A percentile compares a stretch with the other conserved stretches of the same genome.
Conservation (phyloP, 257 asterid species). For the Handroanthus guayacan region DNA sequence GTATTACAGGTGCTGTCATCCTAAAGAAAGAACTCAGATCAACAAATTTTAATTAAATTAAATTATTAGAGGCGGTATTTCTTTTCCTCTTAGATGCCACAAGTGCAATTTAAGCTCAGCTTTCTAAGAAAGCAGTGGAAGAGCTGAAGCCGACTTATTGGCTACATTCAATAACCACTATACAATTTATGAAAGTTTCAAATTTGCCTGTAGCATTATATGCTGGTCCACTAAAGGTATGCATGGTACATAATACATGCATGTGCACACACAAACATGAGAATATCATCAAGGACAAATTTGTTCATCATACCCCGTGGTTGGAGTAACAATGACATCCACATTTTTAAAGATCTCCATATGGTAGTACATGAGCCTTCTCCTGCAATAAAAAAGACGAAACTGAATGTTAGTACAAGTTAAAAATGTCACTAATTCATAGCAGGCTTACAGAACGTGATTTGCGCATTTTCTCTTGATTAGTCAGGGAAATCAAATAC, state of each 20-base stretch:
- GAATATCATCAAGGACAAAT: constrained; percentile 22
- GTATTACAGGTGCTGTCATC: constrained; percentile 97
- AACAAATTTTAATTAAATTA: constrained; percentile 22
- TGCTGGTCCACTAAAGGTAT: constrained; percentile 8
- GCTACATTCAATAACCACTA: constrained; percentile 11
- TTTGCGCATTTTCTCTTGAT: constrained; percentile 11
- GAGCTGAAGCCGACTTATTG: background rate
- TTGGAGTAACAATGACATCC: constrained; percentile 94
- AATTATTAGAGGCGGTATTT: background rate
- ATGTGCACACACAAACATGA: background rate
- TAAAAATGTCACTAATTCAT: background rate
- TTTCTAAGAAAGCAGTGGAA: constrained; percentile 20
- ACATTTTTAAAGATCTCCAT: constrained; percentile 79
- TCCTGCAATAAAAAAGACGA: constrained; percentile 56
- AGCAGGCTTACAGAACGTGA: constrained; percentile 16
- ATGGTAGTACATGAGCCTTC: constrained; percentile 88
- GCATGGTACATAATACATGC: constrained; percentile 1
- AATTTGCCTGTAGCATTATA: background rate
- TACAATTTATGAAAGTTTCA: background rate
- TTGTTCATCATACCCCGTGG: constrained; percentile 77
- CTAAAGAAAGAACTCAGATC: constrained; percentile 44
- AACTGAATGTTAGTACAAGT: constrained; percentile 5
- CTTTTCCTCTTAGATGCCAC: constrained; percentile 15
- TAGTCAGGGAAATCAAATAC: background rate
- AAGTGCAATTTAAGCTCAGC: constrained; percentile 10